Conservation (phyloP, 305 asterid species). For the Stenogyne calaminthoides region DNA sequence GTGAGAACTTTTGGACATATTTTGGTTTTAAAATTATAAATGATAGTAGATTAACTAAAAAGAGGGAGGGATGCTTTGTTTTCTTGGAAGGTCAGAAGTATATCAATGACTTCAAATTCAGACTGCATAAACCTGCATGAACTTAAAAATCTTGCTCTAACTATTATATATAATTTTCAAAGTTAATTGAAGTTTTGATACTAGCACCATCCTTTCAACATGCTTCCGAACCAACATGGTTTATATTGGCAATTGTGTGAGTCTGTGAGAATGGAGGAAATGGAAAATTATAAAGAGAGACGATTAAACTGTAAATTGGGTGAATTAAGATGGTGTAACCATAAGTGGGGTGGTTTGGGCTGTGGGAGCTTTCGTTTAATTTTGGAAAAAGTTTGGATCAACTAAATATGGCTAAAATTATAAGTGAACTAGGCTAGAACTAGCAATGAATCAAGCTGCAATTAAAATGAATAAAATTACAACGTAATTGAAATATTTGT, state of each 20-base stretch:
- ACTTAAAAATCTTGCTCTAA: too few species aligned
- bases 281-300: not conserved
- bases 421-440: not conserved
- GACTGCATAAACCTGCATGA: not conserved
- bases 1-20: slow-evolving; percentile 4
- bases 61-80: not conserved
- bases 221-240: too few species aligned
- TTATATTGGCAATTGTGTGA: not conserved
- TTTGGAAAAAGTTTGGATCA: not conserved
- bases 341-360: not conserved
- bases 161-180: too few species aligned
- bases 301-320: not conserved
- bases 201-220: too few species aligned
- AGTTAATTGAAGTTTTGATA: too few species aligned
- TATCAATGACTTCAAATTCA: not conserved
- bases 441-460: not conserved
- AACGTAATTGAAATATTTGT: not conserved
- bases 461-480: not conserved
- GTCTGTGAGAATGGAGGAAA: not conserved
- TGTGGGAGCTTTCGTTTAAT: not conserved
- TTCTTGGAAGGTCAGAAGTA: not conserved
- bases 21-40: not conserved
- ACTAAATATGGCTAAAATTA: not conserved
- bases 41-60: not conserved
- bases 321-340: not conserved